Evolutionary conservation across 2,329 filamentous ascomycete genomes (phyloP).

Genomic region (Ceratocystis diversiconidia): DNA sequence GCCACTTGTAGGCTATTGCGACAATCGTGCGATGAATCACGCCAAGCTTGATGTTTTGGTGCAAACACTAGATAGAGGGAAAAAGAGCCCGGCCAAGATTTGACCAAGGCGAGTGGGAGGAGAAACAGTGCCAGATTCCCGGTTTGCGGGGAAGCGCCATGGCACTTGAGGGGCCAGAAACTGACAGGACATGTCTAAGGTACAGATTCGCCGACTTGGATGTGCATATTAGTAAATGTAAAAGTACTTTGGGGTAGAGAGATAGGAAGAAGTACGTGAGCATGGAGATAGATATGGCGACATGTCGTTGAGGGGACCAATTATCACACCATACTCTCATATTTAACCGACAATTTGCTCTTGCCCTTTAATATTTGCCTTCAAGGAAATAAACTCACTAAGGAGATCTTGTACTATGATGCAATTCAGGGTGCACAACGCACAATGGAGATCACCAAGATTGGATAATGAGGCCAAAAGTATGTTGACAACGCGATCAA

Average conservation of each 20-base stretch:
- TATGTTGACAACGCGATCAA: neutral
- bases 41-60: neutral
- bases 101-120: neutral
- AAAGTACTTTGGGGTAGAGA: no score
- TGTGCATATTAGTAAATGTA: no score
- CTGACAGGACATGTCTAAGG: neutral
- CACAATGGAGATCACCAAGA: neutral
- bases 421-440: neutral
- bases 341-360: no score
- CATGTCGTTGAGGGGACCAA: neutral
- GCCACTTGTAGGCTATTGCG: neutral
- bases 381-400: neutral
- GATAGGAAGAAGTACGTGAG: neutral
- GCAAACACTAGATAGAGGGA: neutral
- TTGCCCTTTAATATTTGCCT: no score
- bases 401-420: neutral
- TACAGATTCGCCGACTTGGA: neutral
- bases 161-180: neutral
- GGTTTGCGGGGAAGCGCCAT: neutral
- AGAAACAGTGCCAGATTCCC: neutral
- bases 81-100: neutral
- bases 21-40: neutral
- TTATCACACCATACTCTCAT: neutral
- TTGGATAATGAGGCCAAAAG: neutral
- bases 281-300: neutral